These are phyloP conservation scores for Pleurotus eryngii DNA, from an alignment of 768 basidiomycete genomes.

Conservation along the genomic window DNA sequence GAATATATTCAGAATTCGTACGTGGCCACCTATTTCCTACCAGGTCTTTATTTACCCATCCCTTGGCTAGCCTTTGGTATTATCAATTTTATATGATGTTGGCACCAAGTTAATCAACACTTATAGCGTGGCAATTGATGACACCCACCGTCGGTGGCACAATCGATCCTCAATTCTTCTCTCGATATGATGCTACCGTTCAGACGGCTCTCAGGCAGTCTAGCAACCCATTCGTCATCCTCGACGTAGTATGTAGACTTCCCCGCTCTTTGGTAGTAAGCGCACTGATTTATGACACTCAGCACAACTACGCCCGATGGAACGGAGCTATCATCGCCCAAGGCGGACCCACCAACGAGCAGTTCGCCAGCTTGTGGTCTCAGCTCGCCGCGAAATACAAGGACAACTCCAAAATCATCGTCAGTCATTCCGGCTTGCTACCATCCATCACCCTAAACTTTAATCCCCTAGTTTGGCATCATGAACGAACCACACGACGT, in stretches of 20 bases:
- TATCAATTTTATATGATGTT: slow-evolving; percentile 11
- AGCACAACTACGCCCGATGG: slow-evolving; percentile 62
- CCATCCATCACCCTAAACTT: no score
- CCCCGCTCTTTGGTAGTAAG: neutral
- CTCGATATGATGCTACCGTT: slow-evolving; percentile 44
- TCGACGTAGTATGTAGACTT: slow-evolving; percentile 38
- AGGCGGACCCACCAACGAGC: slow-evolving; percentile 51
- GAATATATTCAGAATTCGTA: slow-evolving; percentile 42
- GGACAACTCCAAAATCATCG: slow-evolving; percentile 36
- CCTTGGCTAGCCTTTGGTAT: slow-evolving; percentile 26
- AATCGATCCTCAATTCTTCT: slow-evolving; percentile 42
- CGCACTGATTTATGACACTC: neutral
- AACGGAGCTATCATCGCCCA: slow-evolving; percentile 54
- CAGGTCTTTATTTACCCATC: neutral
- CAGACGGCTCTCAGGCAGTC: slow-evolving; percentile 41
- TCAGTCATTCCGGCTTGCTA: slow-evolving; percentile 23
- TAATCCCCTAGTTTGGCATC: slow-evolving; percentile 19
- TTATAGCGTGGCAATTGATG: slow-evolving; percentile 50
- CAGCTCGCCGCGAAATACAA: slow-evolving; percentile 48
- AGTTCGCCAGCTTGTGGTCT: slow-evolving; percentile 51
- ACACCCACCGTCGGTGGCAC: slow-evolving; percentile 46
- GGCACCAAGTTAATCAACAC: slow-evolving; percentile 5
- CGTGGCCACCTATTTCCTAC: slow-evolving; percentile 5
- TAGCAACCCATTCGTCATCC: slow-evolving; percentile 41
- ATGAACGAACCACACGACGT: slow-evolving; percentile 67